Conservation (phyloP, 371 early-diverging fungal species). For the Mortierella sp. region DNA sequence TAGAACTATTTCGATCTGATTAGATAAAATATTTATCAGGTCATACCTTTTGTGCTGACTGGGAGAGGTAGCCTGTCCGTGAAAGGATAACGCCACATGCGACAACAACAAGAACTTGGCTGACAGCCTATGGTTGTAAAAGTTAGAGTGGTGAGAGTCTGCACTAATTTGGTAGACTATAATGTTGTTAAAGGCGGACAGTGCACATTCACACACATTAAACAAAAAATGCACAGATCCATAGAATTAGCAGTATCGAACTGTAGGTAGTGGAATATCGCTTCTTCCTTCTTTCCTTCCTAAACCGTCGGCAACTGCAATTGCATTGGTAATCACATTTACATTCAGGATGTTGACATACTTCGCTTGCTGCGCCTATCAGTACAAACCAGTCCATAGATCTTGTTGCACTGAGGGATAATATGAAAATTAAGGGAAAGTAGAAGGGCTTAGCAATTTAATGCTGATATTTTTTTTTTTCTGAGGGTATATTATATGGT, state of each 20-base stretch:
- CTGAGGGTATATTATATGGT: not conserved
- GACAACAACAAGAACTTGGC: conserved; percentile 71
- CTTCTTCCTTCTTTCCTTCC: not conserved
- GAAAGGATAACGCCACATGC: conserved; percentile 65
- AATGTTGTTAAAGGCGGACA: not conserved
- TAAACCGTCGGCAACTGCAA: not conserved
- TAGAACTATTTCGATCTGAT: conserved; percentile 9
- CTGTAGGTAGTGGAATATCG: not conserved
- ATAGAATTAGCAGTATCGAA: not conserved
- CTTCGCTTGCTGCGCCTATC: conserved; percentile 43
- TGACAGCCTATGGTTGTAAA: conserved; percentile 60
- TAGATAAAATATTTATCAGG: not conserved
- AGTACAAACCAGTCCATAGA: conserved; percentile 41
- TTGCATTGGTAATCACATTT: not conserved
- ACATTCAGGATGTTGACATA: conserved; percentile 15
- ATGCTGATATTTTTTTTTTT: too few species aligned
- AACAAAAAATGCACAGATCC: not conserved
- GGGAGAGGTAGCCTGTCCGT: conserved; percentile 62
- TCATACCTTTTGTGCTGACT: conserved; percentile 68
- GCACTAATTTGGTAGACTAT: not conserved
- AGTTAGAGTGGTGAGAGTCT: not conserved
- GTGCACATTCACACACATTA: not conserved
- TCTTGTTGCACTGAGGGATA: not conserved
- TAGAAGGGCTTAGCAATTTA: not conserved
- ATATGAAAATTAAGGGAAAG: not conserved